phyloP scores from a whole-genome alignment of 2,329 filamentous ascomycete genomes.

The Triangularia setosa region DNA sequence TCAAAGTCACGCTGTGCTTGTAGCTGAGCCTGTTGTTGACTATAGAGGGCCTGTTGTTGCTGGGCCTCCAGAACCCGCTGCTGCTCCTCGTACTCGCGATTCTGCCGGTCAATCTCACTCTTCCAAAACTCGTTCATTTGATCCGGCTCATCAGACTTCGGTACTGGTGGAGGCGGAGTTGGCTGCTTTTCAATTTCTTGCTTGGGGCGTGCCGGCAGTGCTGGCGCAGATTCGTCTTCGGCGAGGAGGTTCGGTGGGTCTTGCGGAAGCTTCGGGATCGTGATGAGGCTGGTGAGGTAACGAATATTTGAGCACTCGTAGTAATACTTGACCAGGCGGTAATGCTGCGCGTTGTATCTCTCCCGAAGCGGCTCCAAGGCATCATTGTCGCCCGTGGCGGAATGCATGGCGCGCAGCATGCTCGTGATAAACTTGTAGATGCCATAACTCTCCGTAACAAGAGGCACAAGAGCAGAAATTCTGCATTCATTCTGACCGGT shows the following conservation, averaged over 20 bases:
- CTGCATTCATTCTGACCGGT: slow-evolving; percentile 94
- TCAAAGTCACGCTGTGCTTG: slow-evolving; percentile 95
- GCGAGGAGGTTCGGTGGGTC: slow-evolving; percentile 85
- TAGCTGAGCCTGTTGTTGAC: slow-evolving; percentile 76
- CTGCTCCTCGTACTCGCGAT: slow-evolving; percentile 92
- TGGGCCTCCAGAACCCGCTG: slow-evolving; percentile 84
- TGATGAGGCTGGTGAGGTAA: slow-evolving; percentile 94
- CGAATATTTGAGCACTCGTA: slow-evolving; percentile 98
- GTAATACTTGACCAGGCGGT: slow-evolving; percentile 95
- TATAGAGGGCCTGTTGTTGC: slow-evolving; percentile 73
- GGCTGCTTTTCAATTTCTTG: slow-evolving; percentile 67
- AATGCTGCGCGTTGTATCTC: slow-evolving; percentile 92
- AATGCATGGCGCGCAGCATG: slow-evolving; percentile 98
- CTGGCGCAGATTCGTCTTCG: slow-evolving; percentile 79
- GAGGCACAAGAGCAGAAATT: slow-evolving; percentile 86
- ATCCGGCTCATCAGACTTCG: slow-evolving; percentile 76
- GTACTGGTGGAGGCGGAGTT: slow-evolving; percentile 59
- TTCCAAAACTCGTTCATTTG: slow-evolving; percentile 99
- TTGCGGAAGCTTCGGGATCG: slow-evolving; percentile 90
- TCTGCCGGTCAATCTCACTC: slow-evolving; percentile 82
- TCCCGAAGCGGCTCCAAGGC: slow-evolving; percentile 82
- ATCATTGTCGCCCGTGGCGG: slow-evolving; percentile 88
- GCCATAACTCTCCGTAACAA: slow-evolving; percentile 97
- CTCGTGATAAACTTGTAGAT: slow-evolving; percentile 99
- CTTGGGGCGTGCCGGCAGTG: slow-evolving; percentile 75